Conservation (phyloP, 176 grass and related monocot species). For the Areca catechu region DNA sequence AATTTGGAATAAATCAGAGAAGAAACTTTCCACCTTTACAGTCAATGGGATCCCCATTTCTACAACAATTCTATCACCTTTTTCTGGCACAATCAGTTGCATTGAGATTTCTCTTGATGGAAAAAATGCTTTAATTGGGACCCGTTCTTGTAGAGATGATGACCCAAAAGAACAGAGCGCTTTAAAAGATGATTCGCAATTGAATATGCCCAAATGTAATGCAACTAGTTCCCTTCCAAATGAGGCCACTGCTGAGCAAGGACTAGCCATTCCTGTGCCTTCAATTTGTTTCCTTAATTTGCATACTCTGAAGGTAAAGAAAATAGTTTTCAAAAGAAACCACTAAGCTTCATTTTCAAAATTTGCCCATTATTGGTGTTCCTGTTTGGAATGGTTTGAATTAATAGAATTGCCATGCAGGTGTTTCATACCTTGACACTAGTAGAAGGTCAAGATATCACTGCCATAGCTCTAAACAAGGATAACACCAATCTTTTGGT, state of each 20-base stretch:
- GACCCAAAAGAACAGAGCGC: conserved; percentile 31
- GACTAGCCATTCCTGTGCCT: conserved; percentile 56
- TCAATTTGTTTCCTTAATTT: conserved; percentile 91
- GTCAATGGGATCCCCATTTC: conserved; percentile 83
- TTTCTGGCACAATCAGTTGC: conserved; percentile 70
- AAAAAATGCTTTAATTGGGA: conserved; percentile 69
- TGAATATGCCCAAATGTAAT: conserved; percentile 3
- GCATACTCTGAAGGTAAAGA: conserved; percentile 71
- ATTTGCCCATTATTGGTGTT: neutral
- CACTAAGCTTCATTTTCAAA: conserved; percentile 1
- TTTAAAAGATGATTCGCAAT: conserved; percentile 15
- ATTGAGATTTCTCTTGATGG: conserved; percentile 86
- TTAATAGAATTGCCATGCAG: conserved; percentile 17
- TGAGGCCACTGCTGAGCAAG: conserved; percentile 21
- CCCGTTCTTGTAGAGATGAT: conserved; percentile 35
- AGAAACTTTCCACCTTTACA: conserved; percentile 83
- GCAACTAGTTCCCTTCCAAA: neutral
- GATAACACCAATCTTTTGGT: conserved; percentile 94
- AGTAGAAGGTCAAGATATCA: conserved; percentile 61
- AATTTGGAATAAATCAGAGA: conserved; percentile 67
- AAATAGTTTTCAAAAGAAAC: conserved; percentile 6
- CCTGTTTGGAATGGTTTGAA: neutral
- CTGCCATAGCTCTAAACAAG: conserved; percentile 72
- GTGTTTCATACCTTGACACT: conserved; percentile 60
- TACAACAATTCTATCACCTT: conserved; percentile 52